These are phyloP conservation scores for Brassica hybrid DNA, from an alignment of 441 rosid genomes.

Conservation along the genomic window DNA sequence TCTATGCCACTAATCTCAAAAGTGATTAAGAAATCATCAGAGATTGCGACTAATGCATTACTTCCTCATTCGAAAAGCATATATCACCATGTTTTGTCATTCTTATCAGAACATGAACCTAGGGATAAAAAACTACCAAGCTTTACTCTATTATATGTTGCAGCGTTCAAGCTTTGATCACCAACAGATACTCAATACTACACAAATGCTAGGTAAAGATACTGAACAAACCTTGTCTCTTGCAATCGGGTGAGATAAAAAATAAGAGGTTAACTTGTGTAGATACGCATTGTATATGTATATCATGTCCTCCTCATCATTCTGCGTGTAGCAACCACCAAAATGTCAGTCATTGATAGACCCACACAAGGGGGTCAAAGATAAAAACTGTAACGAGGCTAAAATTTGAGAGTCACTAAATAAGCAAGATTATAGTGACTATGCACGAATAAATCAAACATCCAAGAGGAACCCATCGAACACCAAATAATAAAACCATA, in stretches of 20 bases:
- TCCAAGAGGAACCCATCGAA: constrained; percentile 2
- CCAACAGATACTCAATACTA: constrained; percentile 16
- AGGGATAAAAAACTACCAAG: constrained; percentile 16
- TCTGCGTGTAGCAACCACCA: constrained; percentile 61
- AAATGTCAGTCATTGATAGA: constrained; percentile 27
- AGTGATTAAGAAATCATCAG: constrained; percentile 3
- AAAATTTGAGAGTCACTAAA: constrained; percentile 2
- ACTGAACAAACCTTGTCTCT: constrained; percentile 82
- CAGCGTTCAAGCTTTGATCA: background rate
- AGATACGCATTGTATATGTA: constrained; percentile 93
- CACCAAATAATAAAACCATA: background rate
- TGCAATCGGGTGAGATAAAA: constrained; percentile 88
- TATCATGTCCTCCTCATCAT: constrained; percentile 93
- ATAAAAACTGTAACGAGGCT: constrained; percentile 1
- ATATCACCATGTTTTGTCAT: constrained; percentile 9
- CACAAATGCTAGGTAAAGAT: constrained; percentile 6
- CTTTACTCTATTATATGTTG: constrained; percentile 10
- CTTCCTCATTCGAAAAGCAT: constrained; percentile 20
- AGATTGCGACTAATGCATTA: constrained; percentile 15
- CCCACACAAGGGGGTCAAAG: constrained; percentile 5
- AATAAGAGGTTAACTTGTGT: constrained; percentile 91
- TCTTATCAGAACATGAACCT: constrained; percentile 7
- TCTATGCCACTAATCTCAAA: constrained; percentile 19
- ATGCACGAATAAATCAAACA: constrained; percentile 1
- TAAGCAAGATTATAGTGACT: constrained; percentile 15